phyloP scores from a whole-genome alignment of 768 basidiomycete species.

The Glaciozyma antarctica region DNA sequence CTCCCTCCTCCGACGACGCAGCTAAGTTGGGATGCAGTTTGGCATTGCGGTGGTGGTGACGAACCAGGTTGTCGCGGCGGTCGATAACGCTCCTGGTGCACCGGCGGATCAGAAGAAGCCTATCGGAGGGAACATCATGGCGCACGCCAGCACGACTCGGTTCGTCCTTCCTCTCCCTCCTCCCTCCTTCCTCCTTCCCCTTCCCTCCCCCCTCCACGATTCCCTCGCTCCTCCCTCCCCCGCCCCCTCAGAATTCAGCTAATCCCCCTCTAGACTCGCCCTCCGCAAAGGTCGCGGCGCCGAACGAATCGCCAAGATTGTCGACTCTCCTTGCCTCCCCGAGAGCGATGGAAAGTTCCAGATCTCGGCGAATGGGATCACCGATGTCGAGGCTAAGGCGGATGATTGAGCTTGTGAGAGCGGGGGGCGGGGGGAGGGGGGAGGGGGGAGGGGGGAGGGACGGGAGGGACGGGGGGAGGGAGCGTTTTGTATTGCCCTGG shows the following conservation, averaged over 20 bases:
- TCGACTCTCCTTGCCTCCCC: conserved; percentile 93
- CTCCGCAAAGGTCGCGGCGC: conserved; percentile 85
- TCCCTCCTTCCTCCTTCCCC: no score
- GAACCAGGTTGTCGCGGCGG: conserved; percentile 99
- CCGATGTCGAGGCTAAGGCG: conserved; percentile 11
- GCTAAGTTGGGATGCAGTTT: conserved; percentile 51
- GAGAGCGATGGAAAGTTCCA: conserved; percentile 94
- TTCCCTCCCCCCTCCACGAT: no score
- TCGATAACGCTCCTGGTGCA: conserved; percentile 73
- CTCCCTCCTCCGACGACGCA: not conserved
- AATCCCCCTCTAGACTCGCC: conserved; percentile 52
- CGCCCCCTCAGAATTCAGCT: no score
- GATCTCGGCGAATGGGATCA: conserved; percentile 26
- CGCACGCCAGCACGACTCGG: conserved; percentile 97
- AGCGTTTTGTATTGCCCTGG: no score
- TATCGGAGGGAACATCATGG: conserved; percentile 98
- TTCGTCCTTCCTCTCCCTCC: conserved; percentile 34
- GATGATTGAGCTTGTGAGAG: not conserved
- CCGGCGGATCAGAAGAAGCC: conserved; percentile 97
- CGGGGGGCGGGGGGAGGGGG: no score
- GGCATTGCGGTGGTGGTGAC: conserved; percentile 95
- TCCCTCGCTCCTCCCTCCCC: no score
- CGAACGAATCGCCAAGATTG: conserved; percentile 89
- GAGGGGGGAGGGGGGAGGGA: no score
- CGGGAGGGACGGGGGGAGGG: no score